phyloP scores from a whole-genome alignment of 768 basidiomycete genomes.

The Russula emetica region DNA sequence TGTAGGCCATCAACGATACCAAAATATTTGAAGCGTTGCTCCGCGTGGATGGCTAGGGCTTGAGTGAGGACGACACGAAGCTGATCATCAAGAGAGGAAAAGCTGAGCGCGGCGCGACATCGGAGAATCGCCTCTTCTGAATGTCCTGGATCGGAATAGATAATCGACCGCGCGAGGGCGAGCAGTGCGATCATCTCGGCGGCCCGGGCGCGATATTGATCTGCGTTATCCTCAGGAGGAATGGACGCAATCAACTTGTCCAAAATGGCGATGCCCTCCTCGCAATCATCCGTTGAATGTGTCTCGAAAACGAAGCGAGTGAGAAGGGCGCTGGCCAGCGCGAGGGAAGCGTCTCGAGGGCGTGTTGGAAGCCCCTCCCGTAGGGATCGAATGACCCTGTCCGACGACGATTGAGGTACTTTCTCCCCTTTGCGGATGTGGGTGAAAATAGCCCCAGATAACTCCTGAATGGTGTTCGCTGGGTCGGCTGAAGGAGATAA shows the following conservation, averaged over 20 bases:
- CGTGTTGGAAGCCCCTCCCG: neutral
- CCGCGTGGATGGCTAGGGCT: neutral
- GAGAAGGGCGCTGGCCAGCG: constrained; percentile 1
- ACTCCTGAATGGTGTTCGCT: neutral
- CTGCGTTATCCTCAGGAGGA: neutral
- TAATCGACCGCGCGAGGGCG: neutral
- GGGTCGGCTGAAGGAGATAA: neutral
- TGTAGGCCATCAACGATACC: neutral
- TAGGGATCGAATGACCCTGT: constrained; percentile 1
- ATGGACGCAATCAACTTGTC: neutral
- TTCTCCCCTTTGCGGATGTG: neutral
- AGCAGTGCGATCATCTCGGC: neutral
- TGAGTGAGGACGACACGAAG: neutral
- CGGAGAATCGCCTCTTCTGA: constrained; percentile 2
- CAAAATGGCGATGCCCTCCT: constrained; percentile 1
- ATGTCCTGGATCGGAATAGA: neutral
- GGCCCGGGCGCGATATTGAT: neutral
- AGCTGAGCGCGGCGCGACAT: neutral
- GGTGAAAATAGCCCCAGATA: neutral
- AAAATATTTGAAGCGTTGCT: neutral
- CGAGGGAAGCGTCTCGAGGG: neutral
- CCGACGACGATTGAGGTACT: neutral
- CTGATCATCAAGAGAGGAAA: neutral
- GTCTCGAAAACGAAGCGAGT: neutral
- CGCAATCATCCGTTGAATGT: constrained; percentile 8